phyloP scores from a whole-genome alignment of 768 basidiomycete species.

The Suillus brevipes region DNA sequence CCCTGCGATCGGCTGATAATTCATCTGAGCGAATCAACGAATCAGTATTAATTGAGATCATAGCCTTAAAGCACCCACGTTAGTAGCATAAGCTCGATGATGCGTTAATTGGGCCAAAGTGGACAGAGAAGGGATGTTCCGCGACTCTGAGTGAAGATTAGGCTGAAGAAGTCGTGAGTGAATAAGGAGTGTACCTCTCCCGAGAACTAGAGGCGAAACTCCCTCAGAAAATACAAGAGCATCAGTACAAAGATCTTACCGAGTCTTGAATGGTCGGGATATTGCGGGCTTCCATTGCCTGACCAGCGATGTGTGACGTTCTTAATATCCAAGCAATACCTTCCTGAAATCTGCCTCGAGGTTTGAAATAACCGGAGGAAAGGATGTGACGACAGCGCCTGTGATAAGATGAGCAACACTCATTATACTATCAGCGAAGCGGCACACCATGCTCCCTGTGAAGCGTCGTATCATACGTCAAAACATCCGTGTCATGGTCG shows the following conservation, averaged over 20 bases:
- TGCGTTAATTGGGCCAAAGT: not conserved
- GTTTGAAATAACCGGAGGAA: not conserved
- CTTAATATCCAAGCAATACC: not conserved
- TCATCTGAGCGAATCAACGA: slow-evolving; percentile 15
- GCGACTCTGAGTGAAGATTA: not conserved
- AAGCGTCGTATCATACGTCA: not conserved
- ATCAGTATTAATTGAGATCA: not conserved
- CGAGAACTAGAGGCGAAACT: not conserved
- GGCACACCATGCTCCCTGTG: not conserved
- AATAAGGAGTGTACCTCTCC: not conserved
- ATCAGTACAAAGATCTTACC: not conserved
- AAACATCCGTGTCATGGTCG: not conserved
- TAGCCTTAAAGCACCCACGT: not conserved
- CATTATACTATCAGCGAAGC: not conserved
- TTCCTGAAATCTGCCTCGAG: not conserved
- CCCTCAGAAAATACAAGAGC: not conserved
- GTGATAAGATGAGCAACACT: not conserved
- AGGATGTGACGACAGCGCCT: not conserved
- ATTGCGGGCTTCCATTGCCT: not conserved
- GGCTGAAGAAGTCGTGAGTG: not conserved
- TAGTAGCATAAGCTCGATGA: not conserved
- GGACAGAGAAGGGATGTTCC: not conserved
- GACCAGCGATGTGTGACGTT: not conserved
- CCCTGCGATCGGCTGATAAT: slow-evolving; percentile 22
- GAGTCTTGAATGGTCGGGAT: not conserved